These are phyloP conservation scores for Metschnikowia lochheadii DNA, from an alignment of 805 yeast genomes.

Conservation along the genomic window DNA sequence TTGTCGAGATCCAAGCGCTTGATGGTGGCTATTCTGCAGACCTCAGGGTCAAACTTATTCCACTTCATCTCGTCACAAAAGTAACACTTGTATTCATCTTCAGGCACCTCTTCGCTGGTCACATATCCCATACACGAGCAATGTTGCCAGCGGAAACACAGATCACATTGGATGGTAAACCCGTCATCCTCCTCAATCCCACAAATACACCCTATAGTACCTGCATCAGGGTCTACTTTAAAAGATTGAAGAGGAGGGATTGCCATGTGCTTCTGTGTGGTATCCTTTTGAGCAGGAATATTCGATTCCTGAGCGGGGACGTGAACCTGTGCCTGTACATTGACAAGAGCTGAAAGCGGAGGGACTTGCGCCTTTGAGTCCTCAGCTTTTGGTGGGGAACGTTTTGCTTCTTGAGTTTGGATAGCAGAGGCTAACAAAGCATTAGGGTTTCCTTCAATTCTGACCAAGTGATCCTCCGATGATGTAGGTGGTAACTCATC, in stretches of 20 bases:
- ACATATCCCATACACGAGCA: conserved; percentile 82
- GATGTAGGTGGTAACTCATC: conserved; percentile 18
- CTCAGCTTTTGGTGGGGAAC: not conserved
- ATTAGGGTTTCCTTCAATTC: not conserved
- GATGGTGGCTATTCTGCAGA: conserved; percentile 29
- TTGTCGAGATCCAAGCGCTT: conserved; percentile 29
- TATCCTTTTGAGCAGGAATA: not conserved
- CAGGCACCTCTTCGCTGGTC: conserved; percentile 73
- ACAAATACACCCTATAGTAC: conserved; percentile 86
- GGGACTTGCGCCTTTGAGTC: not conserved
- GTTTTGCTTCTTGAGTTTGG: not conserved
- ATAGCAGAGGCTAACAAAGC: not conserved
- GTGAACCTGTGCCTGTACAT: not conserved
- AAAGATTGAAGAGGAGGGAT: conserved; percentile 42
- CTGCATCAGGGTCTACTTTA: conserved; percentile 76
- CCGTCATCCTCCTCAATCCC: conserved; percentile 87
- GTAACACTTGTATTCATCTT: conserved; percentile 70
- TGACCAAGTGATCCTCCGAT: conserved; percentile 4
- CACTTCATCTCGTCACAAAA: conserved; percentile 54
- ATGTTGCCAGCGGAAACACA: conserved; percentile 93
- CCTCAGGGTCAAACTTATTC: conserved; percentile 40
- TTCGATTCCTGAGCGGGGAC: not conserved
- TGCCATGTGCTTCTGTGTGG: conserved; percentile 1
- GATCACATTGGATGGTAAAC: conserved; percentile 90
- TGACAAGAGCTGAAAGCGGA: not conserved